phyloP scores from a whole-genome alignment of 1,139 yeast species.

The Pneumocystis murina region DNA sequence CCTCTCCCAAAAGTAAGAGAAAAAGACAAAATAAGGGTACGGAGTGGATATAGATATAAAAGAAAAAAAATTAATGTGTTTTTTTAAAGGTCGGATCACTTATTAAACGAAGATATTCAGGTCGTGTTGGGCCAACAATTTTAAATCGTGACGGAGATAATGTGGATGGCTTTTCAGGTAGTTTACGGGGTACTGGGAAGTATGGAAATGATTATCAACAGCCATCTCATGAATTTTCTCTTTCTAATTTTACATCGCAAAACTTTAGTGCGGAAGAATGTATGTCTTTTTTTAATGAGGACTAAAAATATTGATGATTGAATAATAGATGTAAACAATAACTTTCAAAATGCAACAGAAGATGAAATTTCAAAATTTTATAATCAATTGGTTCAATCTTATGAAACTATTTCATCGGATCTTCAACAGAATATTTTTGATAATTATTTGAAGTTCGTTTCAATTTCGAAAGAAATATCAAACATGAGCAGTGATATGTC shows the following conservation, averaged over 20 bases:
- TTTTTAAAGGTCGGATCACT: background rate
- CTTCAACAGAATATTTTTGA: slow-evolving; percentile 13
- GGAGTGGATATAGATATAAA: background rate
- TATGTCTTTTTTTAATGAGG: background rate
- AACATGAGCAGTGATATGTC: slow-evolving; percentile 10
- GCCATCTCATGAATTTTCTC: background rate
- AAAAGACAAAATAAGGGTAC: background rate
- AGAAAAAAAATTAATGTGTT: background rate
- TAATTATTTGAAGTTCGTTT: slow-evolving; percentile 13
- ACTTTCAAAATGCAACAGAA: slow-evolving; percentile 11
- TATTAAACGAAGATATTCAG: background rate
- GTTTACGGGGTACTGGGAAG: background rate
- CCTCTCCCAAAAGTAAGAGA: background rate
- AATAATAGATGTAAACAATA: slow-evolving; percentile 4
- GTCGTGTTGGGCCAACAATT: background rate
- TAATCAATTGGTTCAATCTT: slow-evolving; percentile 5
- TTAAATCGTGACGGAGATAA: background rate
- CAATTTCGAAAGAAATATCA: slow-evolving; percentile 12
- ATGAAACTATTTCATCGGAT: slow-evolving; percentile 6
- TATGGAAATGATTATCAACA: background rate
- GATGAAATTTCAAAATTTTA: slow-evolving; percentile 11
- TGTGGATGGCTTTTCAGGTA: background rate
- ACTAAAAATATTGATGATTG: background rate
- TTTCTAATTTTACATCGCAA: slow-evolving; percentile 7
- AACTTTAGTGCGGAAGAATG: slow-evolving; percentile 9